Evolutionary conservation across 2,329 filamentous ascomycete species (phyloP).

Genomic region (Mycosphaerelloides madeirae): DNA sequence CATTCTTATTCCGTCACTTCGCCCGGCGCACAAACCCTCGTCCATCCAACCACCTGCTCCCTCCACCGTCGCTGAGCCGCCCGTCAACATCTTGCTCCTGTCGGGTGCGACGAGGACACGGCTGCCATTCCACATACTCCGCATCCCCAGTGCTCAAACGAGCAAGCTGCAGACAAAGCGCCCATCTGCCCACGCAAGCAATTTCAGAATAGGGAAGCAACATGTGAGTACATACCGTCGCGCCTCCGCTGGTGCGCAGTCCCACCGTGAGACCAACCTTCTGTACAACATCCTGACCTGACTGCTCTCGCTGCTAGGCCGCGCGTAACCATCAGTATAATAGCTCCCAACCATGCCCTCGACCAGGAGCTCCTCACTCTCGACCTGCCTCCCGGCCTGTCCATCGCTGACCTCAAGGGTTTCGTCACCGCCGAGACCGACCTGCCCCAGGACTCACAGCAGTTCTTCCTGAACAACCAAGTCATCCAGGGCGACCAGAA

Average conservation of each 20-base stretch:
- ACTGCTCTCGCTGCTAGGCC: constrained; percentile 50
- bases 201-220: constrained; percentile 10
- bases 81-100: too few relatives aligned
- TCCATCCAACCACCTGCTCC: too few relatives aligned
- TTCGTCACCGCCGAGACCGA: constrained; percentile 79
- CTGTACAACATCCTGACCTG: constrained; percentile 22
- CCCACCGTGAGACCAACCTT: constrained; percentile 28
- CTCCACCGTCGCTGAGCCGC: too few relatives aligned
- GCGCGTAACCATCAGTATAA: constrained; percentile 80
- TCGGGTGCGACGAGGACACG: too few relatives aligned
- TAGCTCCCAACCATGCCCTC: constrained; percentile 61
- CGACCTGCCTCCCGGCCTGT: constrained; percentile 78
- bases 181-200: too few relatives aligned
- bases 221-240: constrained; percentile 23
- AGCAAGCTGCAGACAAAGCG: too few relatives aligned
- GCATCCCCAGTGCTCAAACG: too few relatives aligned
- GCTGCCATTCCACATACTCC: too few relatives aligned
- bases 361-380: constrained; percentile 75
- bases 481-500: constrained; percentile 71
- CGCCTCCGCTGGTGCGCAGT: constrained; percentile 10
- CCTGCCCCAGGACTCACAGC: constrained; percentile 67
- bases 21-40: not conserved
- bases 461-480: constrained; percentile 85
- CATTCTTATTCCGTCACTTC: not conserved
- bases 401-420: constrained; percentile 77